A percentile compares a stretch with the other conserved stretches of the same genome.
These are phyloP conservation scores for Torulaspora quercuum DNA, from an alignment of 805 yeast genomes.

Conservation along the genomic window DNA sequence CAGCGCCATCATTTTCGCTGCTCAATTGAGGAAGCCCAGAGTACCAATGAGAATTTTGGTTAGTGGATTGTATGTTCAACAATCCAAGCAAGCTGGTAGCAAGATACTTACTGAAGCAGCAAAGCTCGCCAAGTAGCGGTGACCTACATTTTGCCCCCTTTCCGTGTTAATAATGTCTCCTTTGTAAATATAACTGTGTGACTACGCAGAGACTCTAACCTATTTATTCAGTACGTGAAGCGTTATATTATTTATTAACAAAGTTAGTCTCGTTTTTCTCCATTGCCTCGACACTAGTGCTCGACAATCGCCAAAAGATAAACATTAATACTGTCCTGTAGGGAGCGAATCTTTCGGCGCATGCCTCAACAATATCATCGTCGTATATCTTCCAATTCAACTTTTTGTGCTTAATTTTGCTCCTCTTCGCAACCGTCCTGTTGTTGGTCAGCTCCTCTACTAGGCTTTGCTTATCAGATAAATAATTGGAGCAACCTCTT, in stretches of 20 bases:
- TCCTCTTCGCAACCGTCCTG: constrained; percentile 37
- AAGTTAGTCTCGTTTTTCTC: constrained; percentile 30
- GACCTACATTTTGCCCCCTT: not conserved
- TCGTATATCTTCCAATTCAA: constrained; percentile 66
- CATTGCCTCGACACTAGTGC: constrained; percentile 51
- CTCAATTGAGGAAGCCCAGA: constrained; percentile 59
- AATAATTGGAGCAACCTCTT: constrained; percentile 68
- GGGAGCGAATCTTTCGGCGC: constrained; percentile 62
- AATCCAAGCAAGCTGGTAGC: constrained; percentile 28
- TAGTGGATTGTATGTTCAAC: constrained; percentile 36
- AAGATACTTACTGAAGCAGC: constrained; percentile 39
- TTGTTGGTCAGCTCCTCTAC: constrained; percentile 44
- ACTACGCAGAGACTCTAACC: too few relatives aligned
- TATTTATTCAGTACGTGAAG: too few relatives aligned
- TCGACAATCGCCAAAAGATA: constrained; percentile 67
- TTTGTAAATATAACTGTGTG: too few relatives aligned
- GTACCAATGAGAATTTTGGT: constrained; percentile 38
- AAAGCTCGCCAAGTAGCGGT: constrained; percentile 26
- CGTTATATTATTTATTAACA: constrained; percentile 13
- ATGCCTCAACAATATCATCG: constrained; percentile 52
- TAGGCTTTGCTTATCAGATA: constrained; percentile 51
- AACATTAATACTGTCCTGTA: constrained; percentile 66
- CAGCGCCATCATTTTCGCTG: constrained; percentile 59
- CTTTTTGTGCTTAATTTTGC: constrained; percentile 41
- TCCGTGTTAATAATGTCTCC: too few relatives aligned